These are phyloP conservation scores for Mycocentrospora acerina DNA, from an alignment of 2,329 filamentous ascomycete genomes.

Conservation along the genomic window DNA sequence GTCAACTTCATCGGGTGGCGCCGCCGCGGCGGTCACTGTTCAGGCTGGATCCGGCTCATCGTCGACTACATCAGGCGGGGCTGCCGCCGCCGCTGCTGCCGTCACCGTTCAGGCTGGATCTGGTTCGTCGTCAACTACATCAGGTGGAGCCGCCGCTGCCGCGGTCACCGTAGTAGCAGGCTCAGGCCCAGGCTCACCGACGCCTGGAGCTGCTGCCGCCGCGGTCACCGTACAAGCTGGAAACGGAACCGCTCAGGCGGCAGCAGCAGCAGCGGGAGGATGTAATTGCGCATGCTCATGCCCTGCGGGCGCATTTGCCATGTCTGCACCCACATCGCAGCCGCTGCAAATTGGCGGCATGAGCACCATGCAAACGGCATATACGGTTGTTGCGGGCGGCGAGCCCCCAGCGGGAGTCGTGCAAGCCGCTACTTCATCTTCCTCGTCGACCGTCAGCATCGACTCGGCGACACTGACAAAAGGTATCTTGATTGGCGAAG, in stretches of 20 bases:
- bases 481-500: conserved; percentile 13
- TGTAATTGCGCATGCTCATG: conserved; percentile 37
- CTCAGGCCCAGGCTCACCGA: conserved; percentile 10
- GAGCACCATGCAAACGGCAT: conserved; percentile 20
- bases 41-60: conserved; percentile 3
- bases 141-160: conserved; percentile 3
- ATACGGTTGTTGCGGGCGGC: conserved; percentile 26
- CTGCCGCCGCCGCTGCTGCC: conserved; percentile 2
- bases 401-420: conserved; percentile 10
- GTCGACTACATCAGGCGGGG: conserved; percentile 16
- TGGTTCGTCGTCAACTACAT: conserved; percentile 15
- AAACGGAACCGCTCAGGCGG: conserved; percentile 1
- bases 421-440: conserved; percentile 11
- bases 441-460: conserved; percentile 13
- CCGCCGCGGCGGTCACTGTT: neutral
- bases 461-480: conserved; percentile 26
- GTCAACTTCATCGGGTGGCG: conserved; percentile 15
- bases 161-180: conserved; percentile 26
- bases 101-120: neutral
- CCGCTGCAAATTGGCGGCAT: no score
- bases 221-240: conserved; percentile 31
- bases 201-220: conserved; percentile 6
- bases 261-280: conserved; percentile 15
- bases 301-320: conserved; percentile 33
- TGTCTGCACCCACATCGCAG: conserved; percentile 18